These are phyloP conservation scores for Dendrocalamus sinicus DNA, from an alignment of 176 grass and related monocot genomes.

Conservation along the genomic window DNA sequence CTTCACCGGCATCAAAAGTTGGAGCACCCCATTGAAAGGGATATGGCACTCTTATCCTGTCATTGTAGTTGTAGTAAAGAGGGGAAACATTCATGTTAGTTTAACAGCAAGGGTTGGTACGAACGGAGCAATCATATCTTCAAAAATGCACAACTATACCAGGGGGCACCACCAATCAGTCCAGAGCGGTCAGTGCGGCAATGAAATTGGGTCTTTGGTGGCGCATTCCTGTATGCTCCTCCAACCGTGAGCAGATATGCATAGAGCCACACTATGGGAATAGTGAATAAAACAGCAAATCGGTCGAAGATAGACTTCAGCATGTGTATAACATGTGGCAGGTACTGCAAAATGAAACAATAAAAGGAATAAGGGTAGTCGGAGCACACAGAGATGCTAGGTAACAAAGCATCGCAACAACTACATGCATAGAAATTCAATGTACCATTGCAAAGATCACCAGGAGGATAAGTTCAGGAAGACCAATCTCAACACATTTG, in stretches of 20 bases:
- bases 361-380: neutral
- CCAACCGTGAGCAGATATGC: slow-evolving; percentile 97
- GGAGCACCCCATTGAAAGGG: slow-evolving; percentile 98
- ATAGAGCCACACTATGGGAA: slow-evolving; percentile 95
- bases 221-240: slow-evolving; percentile 82
- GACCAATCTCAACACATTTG: slow-evolving; percentile 95
- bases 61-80: slow-evolving; percentile 42
- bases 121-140: slow-evolving; percentile 1
- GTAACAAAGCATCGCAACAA: neutral
- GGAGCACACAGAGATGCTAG: neutral
- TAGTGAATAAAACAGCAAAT: slow-evolving; percentile 91
- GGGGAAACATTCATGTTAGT: neutral
- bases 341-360: slow-evolving; percentile 60
- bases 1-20: slow-evolving; percentile 94
- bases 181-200: slow-evolving; percentile 94
- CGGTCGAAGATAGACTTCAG: slow-evolving; percentile 73
- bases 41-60: slow-evolving; percentile 98
- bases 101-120: neutral
- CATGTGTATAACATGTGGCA: slow-evolving; percentile 67
- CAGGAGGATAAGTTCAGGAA: slow-evolving; percentile 86
- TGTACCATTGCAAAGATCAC: slow-evolving; percentile 87
- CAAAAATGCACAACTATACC: slow-evolving; percentile 48
- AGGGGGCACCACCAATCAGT: slow-evolving; percentile 82
- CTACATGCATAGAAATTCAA: slow-evolving; percentile 11
- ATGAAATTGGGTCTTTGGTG: slow-evolving; percentile 95